phyloP scores from a whole-genome alignment of 169 alveolate genomes.

The Eimeria tenella region DNA sequence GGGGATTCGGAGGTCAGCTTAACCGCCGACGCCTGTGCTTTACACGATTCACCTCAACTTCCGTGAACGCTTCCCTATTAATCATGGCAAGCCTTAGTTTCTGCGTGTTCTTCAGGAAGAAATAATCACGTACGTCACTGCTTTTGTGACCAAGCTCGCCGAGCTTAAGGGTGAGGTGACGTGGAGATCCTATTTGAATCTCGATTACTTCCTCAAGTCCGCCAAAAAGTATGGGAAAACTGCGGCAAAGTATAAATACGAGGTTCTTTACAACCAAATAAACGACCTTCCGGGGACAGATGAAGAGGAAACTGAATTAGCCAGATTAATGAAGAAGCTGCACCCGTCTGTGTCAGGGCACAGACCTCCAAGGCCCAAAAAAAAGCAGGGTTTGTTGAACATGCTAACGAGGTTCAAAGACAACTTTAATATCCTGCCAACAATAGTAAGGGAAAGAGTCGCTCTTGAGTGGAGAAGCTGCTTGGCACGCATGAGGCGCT shows the following conservation, averaged over 20 bases:
- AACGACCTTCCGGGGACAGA: slow-evolving; percentile 31
- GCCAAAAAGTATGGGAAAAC: slow-evolving; percentile 54
- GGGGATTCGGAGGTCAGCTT: neutral
- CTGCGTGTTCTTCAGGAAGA: slow-evolving; percentile 12
- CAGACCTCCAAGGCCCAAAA: slow-evolving; percentile 63
- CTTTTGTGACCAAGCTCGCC: slow-evolving; percentile 36
- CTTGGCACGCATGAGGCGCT: slow-evolving; percentile 33
- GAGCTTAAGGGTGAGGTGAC: slow-evolving; percentile 5
- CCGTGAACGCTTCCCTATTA: neutral
- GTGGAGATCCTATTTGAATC: slow-evolving; percentile 51
- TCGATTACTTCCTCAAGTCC: neutral
- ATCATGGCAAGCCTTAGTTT: neutral
- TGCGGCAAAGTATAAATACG: slow-evolving; percentile 57
- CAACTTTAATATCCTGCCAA: neutral
- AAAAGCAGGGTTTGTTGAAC: neutral
- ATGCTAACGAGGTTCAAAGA: neutral
- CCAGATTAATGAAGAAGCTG: slow-evolving; percentile 37
- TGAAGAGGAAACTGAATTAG: slow-evolving; percentile 43
- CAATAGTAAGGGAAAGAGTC: neutral
- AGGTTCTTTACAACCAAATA: slow-evolving; percentile 56
- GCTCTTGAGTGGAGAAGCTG: neutral
- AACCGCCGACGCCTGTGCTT: neutral
- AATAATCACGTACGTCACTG: slow-evolving; percentile 30
- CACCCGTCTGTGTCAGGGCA: slow-evolving; percentile 55
- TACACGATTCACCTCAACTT: neutral